Percentiles rank a stretch among this genome's conserved stretches.
These are phyloP conservation scores for Aquilaria agallochum DNA, from an alignment of 441 rosid genomes.

Conservation along the genomic window DNA sequence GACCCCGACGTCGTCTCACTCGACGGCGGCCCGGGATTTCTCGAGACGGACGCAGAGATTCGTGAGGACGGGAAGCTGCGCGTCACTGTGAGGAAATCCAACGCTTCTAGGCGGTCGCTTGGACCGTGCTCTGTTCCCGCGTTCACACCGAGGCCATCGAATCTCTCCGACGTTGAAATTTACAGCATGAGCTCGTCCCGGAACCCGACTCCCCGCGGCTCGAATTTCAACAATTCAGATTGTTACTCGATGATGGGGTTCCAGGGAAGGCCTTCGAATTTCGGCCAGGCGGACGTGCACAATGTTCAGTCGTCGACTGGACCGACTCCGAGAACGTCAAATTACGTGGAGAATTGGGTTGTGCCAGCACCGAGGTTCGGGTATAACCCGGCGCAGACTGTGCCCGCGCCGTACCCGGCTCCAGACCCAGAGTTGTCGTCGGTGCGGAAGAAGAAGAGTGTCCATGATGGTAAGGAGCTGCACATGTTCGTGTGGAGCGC, in stretches of 20 bases:
- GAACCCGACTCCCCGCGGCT: conserved; percentile 48
- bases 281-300: conserved; percentile 50
- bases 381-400: conserved; percentile 55
- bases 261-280: conserved; percentile 52
- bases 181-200: conserved; percentile 48
- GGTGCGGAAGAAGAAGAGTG: conserved; percentile 23
- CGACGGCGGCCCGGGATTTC: conserved; percentile 31
- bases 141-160: conserved; percentile 53
- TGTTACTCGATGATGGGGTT: conserved; percentile 52
- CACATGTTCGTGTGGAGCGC: conserved; percentile 78
- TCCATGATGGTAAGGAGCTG: conserved; percentile 56
- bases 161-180: conserved; percentile 55
- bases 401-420: conserved; percentile 39
- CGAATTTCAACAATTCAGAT: conserved; percentile 51
- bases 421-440: conserved; percentile 40
- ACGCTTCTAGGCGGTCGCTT: conserved; percentile 46
- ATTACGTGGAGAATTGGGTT: conserved; percentile 43
- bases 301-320: conserved; percentile 75
- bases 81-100: conserved; percentile 50
- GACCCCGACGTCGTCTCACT: conserved; percentile 56
- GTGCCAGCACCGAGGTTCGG: conserved; percentile 62
- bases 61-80: conserved; percentile 55
- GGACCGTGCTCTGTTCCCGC: conserved; percentile 27
- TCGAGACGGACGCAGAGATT: conserved; percentile 46
- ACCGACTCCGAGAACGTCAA: conserved; percentile 54